These are phyloP conservation scores for Rhodotorula sp. DNA, from an alignment of 1,284 basidiomycete genomes.

Conservation along the genomic window DNA sequence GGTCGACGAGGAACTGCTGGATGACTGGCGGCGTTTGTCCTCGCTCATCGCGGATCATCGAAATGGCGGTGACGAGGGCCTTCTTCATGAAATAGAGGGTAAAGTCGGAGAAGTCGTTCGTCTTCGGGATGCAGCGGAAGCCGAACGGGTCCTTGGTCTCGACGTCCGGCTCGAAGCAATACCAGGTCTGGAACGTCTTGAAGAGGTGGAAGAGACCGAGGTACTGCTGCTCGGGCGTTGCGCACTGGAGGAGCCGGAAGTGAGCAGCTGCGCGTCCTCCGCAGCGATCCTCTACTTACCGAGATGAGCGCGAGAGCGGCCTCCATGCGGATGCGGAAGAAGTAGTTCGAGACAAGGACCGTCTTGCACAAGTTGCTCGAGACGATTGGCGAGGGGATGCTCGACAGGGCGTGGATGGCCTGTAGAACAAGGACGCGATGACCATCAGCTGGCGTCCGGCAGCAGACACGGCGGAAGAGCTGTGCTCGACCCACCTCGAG, in stretches of 20 bases:
- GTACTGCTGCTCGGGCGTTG: slow-evolving; percentile 73
- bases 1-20: slow-evolving; percentile 85
- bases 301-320: slow-evolving; percentile 81
- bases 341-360: slow-evolving; percentile 92
- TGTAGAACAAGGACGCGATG: slow-evolving; percentile 47
- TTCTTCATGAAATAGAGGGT: slow-evolving; percentile 93
- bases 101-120: slow-evolving; percentile 90
- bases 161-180: slow-evolving; percentile 83
- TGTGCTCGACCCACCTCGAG: slow-evolving; percentile 68
- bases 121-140: slow-evolving; percentile 81
- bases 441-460: neutral
- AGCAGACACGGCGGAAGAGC: too few species aligned
- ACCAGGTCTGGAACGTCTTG: slow-evolving; percentile 85
- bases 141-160: slow-evolving; percentile 73
- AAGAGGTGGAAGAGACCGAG: slow-evolving; percentile 93
- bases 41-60: slow-evolving; percentile 72
- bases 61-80: slow-evolving; percentile 76
- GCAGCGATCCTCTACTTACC: slow-evolving; percentile 56
- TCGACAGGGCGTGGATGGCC: slow-evolving; percentile 80
- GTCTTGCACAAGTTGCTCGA: slow-evolving; percentile 89
- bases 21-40: slow-evolving; percentile 83
- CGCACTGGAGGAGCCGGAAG: slow-evolving; percentile 59
- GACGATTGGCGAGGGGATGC: slow-evolving; percentile 80
- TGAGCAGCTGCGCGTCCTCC: neutral
- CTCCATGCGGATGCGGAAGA: slow-evolving; percentile 94